Evolutionary conservation across 495 filamentous ascomycete genomes (phyloP).

Genomic region (Aspergillus indologenus): DNA sequence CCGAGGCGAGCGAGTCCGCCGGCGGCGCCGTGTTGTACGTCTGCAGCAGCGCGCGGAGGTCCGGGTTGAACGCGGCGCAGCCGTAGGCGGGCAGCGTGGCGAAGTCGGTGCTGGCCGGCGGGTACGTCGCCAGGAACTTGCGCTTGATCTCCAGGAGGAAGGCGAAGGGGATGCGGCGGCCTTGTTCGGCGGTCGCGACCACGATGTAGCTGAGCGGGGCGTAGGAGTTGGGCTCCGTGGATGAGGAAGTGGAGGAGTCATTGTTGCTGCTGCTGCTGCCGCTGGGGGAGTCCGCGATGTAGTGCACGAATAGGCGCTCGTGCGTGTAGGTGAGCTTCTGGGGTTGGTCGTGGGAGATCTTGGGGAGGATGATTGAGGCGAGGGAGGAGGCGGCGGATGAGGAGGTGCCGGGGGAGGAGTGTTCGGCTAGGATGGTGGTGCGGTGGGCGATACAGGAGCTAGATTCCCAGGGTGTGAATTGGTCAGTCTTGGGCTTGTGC

Average conservation of each 20-base stretch:
- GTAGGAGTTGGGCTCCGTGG: conserved; percentile 50
- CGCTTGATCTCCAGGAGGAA: conserved; percentile 90
- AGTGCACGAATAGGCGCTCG: conserved; percentile 88
- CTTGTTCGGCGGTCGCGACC: conserved; percentile 70
- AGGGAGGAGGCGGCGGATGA: conserved; percentile 73
- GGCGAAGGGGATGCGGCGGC: conserved; percentile 86
- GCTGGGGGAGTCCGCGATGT: conserved; percentile 81
- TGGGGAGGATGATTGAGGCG: conserved; percentile 91
- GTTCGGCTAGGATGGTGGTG: conserved; percentile 87
- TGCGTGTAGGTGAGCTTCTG: conserved; percentile 95
- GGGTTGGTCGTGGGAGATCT: conserved; percentile 75
- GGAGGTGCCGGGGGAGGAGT: conserved; percentile 71
- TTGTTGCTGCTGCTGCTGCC: conserved; percentile 34
- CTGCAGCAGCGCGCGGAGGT: conserved; percentile 74
- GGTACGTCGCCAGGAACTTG: conserved; percentile 75
- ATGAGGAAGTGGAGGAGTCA: conserved; percentile 26
- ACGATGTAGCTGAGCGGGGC: conserved; percentile 84
- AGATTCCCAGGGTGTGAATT: conserved; percentile 1
- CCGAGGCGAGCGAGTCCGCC: conserved; percentile 80
- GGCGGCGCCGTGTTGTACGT: conserved; percentile 78
- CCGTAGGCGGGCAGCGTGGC: conserved; percentile 81
- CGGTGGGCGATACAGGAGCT: conserved; percentile 90
- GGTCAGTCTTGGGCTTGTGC: conserved; percentile 24
- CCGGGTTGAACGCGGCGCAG: conserved; percentile 77
- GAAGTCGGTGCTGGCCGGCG: conserved; percentile 69